Percentiles rank a stretch among this genome's conserved stretches.
These are phyloP conservation scores for Yamadazyma blattariae DNA, from an alignment of 1,139 yeast species.

Conservation along the genomic window DNA sequence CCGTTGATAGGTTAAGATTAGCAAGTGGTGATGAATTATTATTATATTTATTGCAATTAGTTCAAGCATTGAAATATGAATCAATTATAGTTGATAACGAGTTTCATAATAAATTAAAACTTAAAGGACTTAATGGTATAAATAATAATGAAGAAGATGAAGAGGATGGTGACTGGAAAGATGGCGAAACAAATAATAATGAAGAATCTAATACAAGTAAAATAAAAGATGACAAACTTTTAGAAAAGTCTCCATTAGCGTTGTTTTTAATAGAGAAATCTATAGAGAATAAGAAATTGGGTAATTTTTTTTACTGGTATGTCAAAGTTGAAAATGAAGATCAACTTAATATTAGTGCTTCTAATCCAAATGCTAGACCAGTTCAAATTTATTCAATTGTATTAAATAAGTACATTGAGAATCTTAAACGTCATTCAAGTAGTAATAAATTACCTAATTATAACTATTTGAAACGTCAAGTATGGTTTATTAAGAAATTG, in stretches of 20 bases:
- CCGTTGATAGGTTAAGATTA: conserved; percentile 75
- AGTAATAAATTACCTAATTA: conserved; percentile 33
- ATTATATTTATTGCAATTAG: conserved; percentile 81
- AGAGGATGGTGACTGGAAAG: conserved; percentile 1
- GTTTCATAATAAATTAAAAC: conserved; percentile 6
- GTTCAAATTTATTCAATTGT: conserved; percentile 31
- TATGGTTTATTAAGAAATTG: conserved; percentile 44
- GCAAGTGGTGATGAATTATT: conserved; percentile 82
- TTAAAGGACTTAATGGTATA: conserved; percentile 6
- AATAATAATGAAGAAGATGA: conserved; percentile 6
- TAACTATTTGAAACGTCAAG: conserved; percentile 40
- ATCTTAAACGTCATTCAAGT: conserved; percentile 29
- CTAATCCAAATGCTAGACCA: conserved; percentile 10
- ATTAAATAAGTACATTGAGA: conserved; percentile 39
- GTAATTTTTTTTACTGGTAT: conserved; percentile 89
- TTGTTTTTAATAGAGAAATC: conserved; percentile 76
- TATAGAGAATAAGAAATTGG: conserved; percentile 60
- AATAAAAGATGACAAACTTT: conserved; percentile 16
- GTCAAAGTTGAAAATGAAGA: conserved; percentile 85
- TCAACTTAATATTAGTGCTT: conserved; percentile 30
- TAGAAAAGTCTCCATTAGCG: conserved; percentile 61
- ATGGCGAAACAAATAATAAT: conserved; percentile 1
- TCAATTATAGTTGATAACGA: conserved; percentile 23
- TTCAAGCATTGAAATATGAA: conserved; percentile 87
- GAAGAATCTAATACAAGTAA: conserved; percentile 12